Base-by-base conservation (phyloP, 2,329 filamentous ascomycete genomes). In the Claviceps sp. region DNA sequence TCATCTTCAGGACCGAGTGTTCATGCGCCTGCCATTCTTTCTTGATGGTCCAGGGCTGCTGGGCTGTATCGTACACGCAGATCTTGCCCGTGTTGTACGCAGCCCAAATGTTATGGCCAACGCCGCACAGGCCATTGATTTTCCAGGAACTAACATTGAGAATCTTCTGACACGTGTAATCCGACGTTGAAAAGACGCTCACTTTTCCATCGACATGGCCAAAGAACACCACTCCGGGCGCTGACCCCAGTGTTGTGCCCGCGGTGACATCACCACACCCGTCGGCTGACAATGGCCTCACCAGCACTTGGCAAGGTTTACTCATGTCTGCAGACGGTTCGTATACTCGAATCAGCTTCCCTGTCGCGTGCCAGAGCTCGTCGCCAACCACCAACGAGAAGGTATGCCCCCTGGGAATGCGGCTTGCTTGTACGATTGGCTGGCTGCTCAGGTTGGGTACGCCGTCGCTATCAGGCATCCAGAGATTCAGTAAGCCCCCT, bases 21-120 rank as follows among this genome's bases (percentile, higher is more conserved):
- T 88, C 83, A 63, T 97, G 93, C 2, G 88, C 91, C 57, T 84
- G 82, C 91, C 93, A 98, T 62, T 97, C 91, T 66, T 98, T 98
- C 69, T 87, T 84, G 26, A 95, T 81, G 20, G 77, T 77, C 93
- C 93, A 98, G 0, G 91, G 91, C n/a, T 78, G 81, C 34, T 80
- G 77, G 9, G 73, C 78, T 11, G 88, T 85, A 65, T 98, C 90
- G 67, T 96, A 98, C 7, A 97, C 86, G 61, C 88, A 93, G 37
- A 95, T 82, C 76, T 85, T 95, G 16, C 93, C 93, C 0, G 87
- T 96, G 65, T 91, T 96, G 70, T 90, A 97, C 2, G 85, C 91
- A 30, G 89, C 88, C 93, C 93, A 98, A 0, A 98, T 74, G 61
- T 88, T 79, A 55, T 83, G 78, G 5, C 89, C 90, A 3, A 89